These are phyloP conservation scores for Arthromyces matolae DNA, from an alignment of 768 basidiomycete species.

Conservation along the genomic window DNA sequence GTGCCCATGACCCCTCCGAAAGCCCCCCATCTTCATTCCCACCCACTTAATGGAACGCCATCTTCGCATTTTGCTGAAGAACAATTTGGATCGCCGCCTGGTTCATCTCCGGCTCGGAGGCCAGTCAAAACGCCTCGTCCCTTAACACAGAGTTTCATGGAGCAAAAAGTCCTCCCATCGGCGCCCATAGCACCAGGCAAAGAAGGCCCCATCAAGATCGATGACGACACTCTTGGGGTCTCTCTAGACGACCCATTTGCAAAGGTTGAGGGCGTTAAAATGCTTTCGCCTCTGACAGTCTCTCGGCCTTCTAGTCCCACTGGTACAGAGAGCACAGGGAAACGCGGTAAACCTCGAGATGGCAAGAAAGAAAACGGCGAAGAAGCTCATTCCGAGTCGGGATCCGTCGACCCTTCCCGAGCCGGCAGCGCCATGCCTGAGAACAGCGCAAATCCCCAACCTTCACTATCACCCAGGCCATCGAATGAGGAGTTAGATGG, in stretches of 20 bases:
- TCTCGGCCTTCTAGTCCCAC: slow-evolving; percentile 6
- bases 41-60: too few species aligned
- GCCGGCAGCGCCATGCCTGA: too few species aligned
- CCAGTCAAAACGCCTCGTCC: too few species aligned
- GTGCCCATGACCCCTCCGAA: slow-evolving; percentile 7
- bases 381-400: slow-evolving; percentile 9
- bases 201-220: slow-evolving; percentile 23
- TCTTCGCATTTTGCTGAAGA: too few species aligned
- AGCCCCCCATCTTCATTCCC: neutral
- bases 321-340: neutral
- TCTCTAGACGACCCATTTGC: slow-evolving; percentile 56
- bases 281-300: slow-evolving; percentile 30
- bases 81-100: too few species aligned
- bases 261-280: slow-evolving; percentile 46
- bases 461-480: neutral
- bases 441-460: neutral
- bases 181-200: slow-evolving; percentile 9
- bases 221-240: slow-evolving; percentile 31
- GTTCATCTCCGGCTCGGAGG: too few species aligned
- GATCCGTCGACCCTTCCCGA: neutral
- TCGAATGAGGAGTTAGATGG: neutral
- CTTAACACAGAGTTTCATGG: too few species aligned
- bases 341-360: neutral
- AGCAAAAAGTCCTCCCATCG: slow-evolving; percentile 4
- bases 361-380: slow-evolving; percentile 2